These are phyloP conservation scores for Casuarina glauca DNA, from an alignment of 306 rosid species.

Conservation along the genomic window DNA sequence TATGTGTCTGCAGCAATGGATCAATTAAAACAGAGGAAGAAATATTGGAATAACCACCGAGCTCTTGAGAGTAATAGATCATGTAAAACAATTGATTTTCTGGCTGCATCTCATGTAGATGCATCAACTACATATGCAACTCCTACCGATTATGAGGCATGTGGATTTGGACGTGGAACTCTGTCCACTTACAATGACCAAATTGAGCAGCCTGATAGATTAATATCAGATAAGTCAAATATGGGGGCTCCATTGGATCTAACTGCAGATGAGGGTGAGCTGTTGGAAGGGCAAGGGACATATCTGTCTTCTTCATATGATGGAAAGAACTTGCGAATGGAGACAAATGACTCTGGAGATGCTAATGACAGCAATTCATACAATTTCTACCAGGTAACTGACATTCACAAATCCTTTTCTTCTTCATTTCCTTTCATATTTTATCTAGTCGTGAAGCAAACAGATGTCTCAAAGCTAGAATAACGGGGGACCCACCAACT, in stretches of 20 bases:
- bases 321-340: conserved; percentile 44
- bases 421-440: conserved; percentile 5
- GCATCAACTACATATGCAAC: conserved; percentile 31
- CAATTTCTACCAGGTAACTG: conserved; percentile 81
- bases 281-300: conserved; percentile 40
- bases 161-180: conserved; percentile 36
- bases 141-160: conserved; percentile 41
- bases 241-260: conserved; percentile 41
- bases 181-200: conserved; percentile 40
- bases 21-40: conserved; percentile 82
- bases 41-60: conserved; percentile 72
- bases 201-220: conserved; percentile 26
- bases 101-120: conserved; percentile 32
- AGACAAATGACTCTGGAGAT: conserved; percentile 40
- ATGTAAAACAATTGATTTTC: conserved; percentile 31
- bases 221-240: conserved; percentile 31
- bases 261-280: conserved; percentile 43
- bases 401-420: conserved; percentile 19
- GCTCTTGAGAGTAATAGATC: conserved; percentile 36
- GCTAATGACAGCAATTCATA: conserved; percentile 62
- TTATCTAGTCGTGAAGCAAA: conserved; percentile 13
- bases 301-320: conserved; percentile 52
- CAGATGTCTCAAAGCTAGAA: background rate
- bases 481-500: no score
- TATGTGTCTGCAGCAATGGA: conserved; percentile 94